Evolutionary conservation across 1,284 basidiomycete genomes (phyloP).

Genomic region (Cutaneotrichosporon dermatis): DNA sequence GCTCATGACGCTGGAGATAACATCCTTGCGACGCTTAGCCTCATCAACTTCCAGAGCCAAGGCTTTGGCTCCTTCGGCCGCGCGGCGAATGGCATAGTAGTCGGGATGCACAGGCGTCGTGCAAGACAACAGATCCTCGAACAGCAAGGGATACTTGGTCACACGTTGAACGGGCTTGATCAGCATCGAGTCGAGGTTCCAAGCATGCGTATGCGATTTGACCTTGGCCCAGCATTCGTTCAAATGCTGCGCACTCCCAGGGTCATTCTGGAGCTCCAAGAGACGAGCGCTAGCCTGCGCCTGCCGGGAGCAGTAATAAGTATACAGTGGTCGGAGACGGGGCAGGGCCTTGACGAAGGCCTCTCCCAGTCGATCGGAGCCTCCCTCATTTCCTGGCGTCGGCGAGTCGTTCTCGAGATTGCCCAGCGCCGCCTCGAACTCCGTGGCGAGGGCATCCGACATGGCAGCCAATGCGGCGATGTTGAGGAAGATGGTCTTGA

Average conservation of each 20-base stretch:
- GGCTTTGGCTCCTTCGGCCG: conserved; percentile 65
- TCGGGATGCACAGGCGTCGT: conserved; percentile 74
- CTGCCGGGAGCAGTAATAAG: conserved; percentile 81
- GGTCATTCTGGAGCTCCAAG: conserved; percentile 43
- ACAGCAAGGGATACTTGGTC: conserved; percentile 83
- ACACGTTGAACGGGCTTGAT: conserved; percentile 85
- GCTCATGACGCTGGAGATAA: conserved; percentile 58
- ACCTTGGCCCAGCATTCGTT: conserved; percentile 64
- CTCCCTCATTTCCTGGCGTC: conserved; percentile 49
- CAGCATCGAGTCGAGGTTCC: conserved; percentile 87
- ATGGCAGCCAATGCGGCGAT: conserved; percentile 68
- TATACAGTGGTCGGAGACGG: conserved; percentile 71
- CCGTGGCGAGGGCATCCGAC: conserved; percentile 59
- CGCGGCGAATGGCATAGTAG: conserved; percentile 61
- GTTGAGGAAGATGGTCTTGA: conserved; percentile 72
- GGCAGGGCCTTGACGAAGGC: conserved; percentile 72
- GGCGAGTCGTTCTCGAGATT: conserved; percentile 45
- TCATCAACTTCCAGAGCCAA: conserved; percentile 84
- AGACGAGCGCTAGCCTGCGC: conserved; percentile 69
- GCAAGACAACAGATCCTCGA: conserved; percentile 70
- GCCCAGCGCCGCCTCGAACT: conserved; percentile 48
- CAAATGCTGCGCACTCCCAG: conserved; percentile 57
- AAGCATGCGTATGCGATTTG: conserved; percentile 74
- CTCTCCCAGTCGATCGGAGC: conserved; percentile 67
- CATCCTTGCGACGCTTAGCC: conserved; percentile 73